Evolutionary conservation across 1,284 basidiomycete genomes (phyloP).

Genomic region (Tylopilus orsonianus): DNA sequence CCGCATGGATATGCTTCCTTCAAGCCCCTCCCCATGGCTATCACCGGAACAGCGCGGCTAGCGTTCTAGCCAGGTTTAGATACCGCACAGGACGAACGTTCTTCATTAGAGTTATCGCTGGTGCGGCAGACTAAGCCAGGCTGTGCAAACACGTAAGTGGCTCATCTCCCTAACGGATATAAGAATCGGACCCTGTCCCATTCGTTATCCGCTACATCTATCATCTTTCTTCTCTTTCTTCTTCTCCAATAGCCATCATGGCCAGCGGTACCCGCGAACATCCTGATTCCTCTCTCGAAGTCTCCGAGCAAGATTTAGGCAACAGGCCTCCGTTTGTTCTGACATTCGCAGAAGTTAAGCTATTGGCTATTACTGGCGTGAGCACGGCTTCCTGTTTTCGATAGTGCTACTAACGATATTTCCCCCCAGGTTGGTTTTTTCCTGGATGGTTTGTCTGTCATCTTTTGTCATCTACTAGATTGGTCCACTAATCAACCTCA

Average conservation of each 20-base stretch:
- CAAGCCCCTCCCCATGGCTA: conserved; percentile 14
- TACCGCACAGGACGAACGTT: conserved; percentile 19
- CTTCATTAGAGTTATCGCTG: conserved; percentile 1
- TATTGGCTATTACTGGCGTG: conserved; percentile 61
- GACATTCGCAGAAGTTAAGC: conserved; percentile 50
- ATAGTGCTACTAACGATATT: conserved; percentile 6
- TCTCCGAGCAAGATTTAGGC: conserved; percentile 45
- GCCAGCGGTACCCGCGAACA: background rate
- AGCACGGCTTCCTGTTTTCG: conserved; percentile 22
- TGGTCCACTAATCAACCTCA: background rate
- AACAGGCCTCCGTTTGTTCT: conserved; percentile 47
- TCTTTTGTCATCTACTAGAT: background rate
- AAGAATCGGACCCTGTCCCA: conserved; percentile 1
- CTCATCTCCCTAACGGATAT: conserved; percentile 12
- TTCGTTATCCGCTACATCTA: background rate
- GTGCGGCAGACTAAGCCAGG: background rate
- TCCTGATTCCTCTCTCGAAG: conserved; percentile 35
- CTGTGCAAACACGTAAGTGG: conserved; percentile 20
- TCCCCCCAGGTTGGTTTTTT: conserved; percentile 60
- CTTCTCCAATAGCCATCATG: conserved; percentile 14
- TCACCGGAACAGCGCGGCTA: conserved; percentile 4
- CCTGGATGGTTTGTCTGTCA: conserved; percentile 52
- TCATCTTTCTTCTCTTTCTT: background rate
- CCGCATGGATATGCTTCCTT: background rate
- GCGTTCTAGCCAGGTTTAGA: conserved; percentile 2